Evolutionary conservation across 139 green algal genomes (phyloP), one percentile per base, ranked within the genome.

Genomic region (Astrephomene gubernaculifera): DNA sequence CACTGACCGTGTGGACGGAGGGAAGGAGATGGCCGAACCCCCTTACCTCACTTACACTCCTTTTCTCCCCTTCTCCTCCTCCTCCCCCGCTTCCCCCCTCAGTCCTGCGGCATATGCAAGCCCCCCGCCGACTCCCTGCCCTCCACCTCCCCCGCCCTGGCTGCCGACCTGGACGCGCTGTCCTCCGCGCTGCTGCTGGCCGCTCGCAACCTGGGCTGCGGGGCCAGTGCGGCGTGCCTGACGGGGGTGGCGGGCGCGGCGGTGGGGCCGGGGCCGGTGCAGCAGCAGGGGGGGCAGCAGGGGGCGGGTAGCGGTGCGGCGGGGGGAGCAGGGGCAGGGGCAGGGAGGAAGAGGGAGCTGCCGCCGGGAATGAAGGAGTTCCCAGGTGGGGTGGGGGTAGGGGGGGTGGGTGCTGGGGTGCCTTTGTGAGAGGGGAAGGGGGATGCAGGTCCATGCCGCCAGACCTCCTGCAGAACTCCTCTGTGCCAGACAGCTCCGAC

Each of bases 211-310:
- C n/a, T 75, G 19, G 83, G 60, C 10, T 91, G 88, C 61, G 86
- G 75, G 0, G 60, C 88, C 31, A 80, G 63, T 10, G 49, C 72
- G 9, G 83, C 82, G 8, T 91, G 88, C 79, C 63, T 91, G 29
- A 72, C 38, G 7, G 79, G 79, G 24, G 79, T 85, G 44, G 76
- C 64, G 45, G 79, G 79, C 31, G 76, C 52, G 44, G 79, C 79
- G 29, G 33, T 52, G 24, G 44, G 63, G 24, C 31, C 63, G 24
- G 79, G 79, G 24, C 44, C 67, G 22, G 12, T 85, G 25, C 75
- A 85, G 79, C 57, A 71, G 72, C 49, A 49, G 49, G 43, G 63
- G 71, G 29, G 9, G n/a, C n/a, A n/a, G n/a, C n/a, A n/a, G 57
- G 57, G 19, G 57, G 57, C 57, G 19, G 68, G 38, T 24, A 8